Base-by-base conservation (phyloP, 768 basidiomycete species). In the Pleurotus citrinopileatus region DNA sequence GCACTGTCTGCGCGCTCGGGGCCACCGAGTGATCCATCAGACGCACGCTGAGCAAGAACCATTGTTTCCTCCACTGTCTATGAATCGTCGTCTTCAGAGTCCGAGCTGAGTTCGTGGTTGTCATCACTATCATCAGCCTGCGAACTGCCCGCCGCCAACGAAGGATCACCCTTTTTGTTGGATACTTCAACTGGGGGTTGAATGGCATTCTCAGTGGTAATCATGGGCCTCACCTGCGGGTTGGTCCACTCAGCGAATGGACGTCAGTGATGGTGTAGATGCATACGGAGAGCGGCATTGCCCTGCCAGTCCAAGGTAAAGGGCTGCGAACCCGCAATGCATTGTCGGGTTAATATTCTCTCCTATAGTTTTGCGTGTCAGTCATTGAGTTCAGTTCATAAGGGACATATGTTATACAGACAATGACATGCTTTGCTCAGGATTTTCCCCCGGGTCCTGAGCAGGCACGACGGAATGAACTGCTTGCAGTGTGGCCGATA, bases 141-240 rank as follows among this genome's bases (percentile, higher is more conserved):
- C 29, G 29, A 32, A 13, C 29, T 32, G 13, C 7, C 6, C 7
- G 6, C 13, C 29, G 29, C 29, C n/a, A n/a, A n/a, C 29, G 29
- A 6, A 13, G 29, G 7, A 32, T 32, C 29, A 32, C 29, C 13
- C 6, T 6, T 32, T 13, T 6, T 32, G 29, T 32, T n/a, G n/a
- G n/a, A 6, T 6, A 13, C 6, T 6, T 6, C 6, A 6, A 13
- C 13, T 6, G 8, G 7, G 38, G 17, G 8, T 40, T 12, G 5
- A 17, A 6, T 19, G n/a, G 7, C 38, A 40, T 40, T n/a, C 7
- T 8, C 38, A 12, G 12, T 40, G 12, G 38, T 19, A 17, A 7
- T n/a, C 38, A 40, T 40, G 38, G 38, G 38, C 38, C 38, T 40
- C 38, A n/a, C 38, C 38, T 40, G n/a, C n/a, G n/a, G n/a, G n/a